phyloP scores from a whole-genome alignment of 169 alveolate genomes.

The Theileria parva region DNA sequence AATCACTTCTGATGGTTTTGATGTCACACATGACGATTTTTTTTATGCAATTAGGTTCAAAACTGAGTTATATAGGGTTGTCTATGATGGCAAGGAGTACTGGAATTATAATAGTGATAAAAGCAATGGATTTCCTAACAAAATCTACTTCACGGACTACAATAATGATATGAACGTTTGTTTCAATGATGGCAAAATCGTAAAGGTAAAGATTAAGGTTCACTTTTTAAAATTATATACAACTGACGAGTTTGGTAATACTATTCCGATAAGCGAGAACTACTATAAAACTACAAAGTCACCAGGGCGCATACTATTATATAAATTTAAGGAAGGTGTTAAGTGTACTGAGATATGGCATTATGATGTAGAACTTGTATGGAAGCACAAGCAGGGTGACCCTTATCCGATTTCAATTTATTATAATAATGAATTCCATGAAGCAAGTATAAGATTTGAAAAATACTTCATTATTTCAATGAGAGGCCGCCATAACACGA shows the following conservation, averaged over 20 bases:
- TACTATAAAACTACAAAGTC: neutral
- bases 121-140: neutral
- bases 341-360: neutral
- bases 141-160: neutral
- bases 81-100: neutral
- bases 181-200: neutral
- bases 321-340: neutral
- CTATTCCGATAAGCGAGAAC: neutral
- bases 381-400: neutral
- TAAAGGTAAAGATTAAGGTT: neutral
- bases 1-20: neutral
- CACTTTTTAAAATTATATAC: neutral
- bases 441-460: neutral
- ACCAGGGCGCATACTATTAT: neutral
- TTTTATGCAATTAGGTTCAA: neutral
- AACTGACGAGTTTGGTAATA: neutral
- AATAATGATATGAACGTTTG: neutral
- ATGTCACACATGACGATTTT: neutral
- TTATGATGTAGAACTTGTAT: neutral
- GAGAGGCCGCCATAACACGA: neutral
- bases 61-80: neutral
- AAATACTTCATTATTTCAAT: neutral
- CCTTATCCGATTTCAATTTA: neutral
- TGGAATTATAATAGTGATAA: neutral
- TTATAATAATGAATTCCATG: neutral